These are phyloP conservation scores for Trifolium pratense DNA, from an alignment of 306 rosid species.

Conservation along the genomic window DNA sequence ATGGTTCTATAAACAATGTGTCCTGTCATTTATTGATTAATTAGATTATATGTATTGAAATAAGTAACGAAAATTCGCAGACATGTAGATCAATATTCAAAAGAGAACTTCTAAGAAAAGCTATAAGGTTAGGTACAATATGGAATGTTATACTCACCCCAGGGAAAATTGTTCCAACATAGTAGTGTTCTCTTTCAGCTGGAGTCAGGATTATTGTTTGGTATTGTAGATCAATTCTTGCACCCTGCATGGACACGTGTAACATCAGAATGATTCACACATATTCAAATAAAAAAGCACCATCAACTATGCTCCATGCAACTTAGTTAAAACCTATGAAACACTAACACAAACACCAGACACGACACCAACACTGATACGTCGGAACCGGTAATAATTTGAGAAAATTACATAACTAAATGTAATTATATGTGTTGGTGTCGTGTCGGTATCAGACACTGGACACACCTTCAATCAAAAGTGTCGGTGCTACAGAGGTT, in stretches of 20 bases:
- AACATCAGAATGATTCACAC: not conserved
- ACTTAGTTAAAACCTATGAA: too few species aligned
- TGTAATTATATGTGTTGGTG: too few species aligned
- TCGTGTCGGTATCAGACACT: too few species aligned
- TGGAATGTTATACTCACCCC: slow-evolving; percentile 33
- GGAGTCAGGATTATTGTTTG: slow-evolving; percentile 36
- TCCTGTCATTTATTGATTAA: slow-evolving; percentile 36
- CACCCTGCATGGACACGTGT: slow-evolving; percentile 33
- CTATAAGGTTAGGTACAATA: not conserved
- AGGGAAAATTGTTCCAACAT: slow-evolving; percentile 34
- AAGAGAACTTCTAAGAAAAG: not conserved
- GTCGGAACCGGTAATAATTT: too few species aligned
- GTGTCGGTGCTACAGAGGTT: too few species aligned
- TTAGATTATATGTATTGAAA: not conserved
- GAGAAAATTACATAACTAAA: too few species aligned
- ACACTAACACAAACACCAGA: too few species aligned
- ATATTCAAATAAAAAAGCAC: not conserved
- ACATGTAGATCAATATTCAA: not conserved
- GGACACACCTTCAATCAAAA: too few species aligned
- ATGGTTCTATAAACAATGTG: slow-evolving; percentile 5
- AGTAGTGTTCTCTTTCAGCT: not conserved
- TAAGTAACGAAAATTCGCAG: not conserved
- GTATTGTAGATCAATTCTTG: slow-evolving; percentile 2
- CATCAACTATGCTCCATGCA: not conserved
- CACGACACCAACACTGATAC: too few species aligned